phyloP scores from a whole-genome alignment of 192 early-diverging fungal species.

The Coemansia sp. region DNA sequence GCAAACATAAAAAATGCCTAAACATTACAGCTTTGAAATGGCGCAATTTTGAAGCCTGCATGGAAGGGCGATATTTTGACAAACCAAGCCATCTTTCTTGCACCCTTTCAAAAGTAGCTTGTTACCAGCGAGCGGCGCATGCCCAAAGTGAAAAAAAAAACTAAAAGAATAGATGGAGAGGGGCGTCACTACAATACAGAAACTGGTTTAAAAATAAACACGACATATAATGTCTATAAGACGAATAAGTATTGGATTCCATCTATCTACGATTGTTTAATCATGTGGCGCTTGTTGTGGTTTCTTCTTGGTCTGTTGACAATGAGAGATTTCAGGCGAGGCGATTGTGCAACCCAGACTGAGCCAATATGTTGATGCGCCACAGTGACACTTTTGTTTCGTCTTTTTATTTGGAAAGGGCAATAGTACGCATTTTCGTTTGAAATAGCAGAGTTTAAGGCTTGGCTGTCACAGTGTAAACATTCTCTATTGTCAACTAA shows the following conservation, averaged over 20 bases:
- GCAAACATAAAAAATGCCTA: not conserved
- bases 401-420: not conserved
- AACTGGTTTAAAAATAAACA: not conserved
- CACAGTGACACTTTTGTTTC: not conserved
- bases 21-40: not conserved
- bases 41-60: not conserved
- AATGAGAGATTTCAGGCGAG: not conserved
- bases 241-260: not conserved
- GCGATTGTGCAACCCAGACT: not conserved
- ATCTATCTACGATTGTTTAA: slow-evolving; percentile 6
- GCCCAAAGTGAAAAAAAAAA: not conserved
- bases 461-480: not conserved
- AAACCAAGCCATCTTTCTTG: not conserved
- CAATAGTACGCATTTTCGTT: not conserved
- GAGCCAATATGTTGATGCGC: not conserved
- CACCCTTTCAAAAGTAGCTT: not conserved
- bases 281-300: slow-evolving; percentile 1
- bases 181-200: not conserved
- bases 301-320: not conserved
- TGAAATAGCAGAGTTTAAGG: not conserved
- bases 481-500: not conserved
- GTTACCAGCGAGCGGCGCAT: not conserved
- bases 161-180: not conserved
- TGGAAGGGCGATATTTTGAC: not conserved
- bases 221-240: not conserved